These are phyloP conservation scores for Miscanthus sacchariflorus DNA, from an alignment of 202 grass and related monocot species.

Conservation along the genomic window DNA sequence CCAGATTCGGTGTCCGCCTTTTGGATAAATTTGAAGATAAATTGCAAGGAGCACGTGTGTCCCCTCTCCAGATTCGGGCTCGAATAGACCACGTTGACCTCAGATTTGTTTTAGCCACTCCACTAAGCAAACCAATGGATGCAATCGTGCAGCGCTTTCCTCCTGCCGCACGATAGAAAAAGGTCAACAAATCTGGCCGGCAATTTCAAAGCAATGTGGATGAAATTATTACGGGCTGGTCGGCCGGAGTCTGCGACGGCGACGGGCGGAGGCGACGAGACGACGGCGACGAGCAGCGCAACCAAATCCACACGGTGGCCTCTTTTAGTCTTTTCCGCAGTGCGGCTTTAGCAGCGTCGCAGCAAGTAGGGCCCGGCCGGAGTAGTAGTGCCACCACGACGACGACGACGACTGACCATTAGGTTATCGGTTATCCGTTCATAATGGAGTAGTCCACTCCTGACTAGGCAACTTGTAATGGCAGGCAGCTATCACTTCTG, in stretches of 20 bases:
- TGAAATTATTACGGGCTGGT: not conserved
- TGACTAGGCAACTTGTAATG: not conserved
- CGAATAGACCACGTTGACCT: constrained; percentile 18
- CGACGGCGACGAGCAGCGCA: constrained; percentile 21
- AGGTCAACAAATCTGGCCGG: constrained; percentile 35
- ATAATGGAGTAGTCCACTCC: not conserved
- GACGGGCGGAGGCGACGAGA: constrained; percentile 7
- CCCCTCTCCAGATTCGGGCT: not conserved
- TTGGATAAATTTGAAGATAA: too few relatives aligned
- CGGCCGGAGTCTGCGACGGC: constrained; percentile 5
- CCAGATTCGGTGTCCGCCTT: too few relatives aligned
- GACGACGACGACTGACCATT: not conserved
- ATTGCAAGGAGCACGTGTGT: not conserved
- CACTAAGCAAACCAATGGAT: not conserved
- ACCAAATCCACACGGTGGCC: constrained; percentile 19
- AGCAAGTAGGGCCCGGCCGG: too few relatives aligned
- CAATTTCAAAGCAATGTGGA: not conserved
- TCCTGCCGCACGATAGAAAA: not conserved
- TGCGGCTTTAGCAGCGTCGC: not conserved
- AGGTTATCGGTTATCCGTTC: not conserved
- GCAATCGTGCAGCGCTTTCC: not conserved
- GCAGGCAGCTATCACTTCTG: not conserved
- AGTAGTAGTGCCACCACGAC: not conserved
- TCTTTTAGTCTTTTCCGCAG: not conserved
- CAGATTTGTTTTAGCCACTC: not conserved